These are phyloP conservation scores for Malassezia brasiliensis DNA, from an alignment of 1,284 basidiomycete species.

Conservation along the genomic window DNA sequence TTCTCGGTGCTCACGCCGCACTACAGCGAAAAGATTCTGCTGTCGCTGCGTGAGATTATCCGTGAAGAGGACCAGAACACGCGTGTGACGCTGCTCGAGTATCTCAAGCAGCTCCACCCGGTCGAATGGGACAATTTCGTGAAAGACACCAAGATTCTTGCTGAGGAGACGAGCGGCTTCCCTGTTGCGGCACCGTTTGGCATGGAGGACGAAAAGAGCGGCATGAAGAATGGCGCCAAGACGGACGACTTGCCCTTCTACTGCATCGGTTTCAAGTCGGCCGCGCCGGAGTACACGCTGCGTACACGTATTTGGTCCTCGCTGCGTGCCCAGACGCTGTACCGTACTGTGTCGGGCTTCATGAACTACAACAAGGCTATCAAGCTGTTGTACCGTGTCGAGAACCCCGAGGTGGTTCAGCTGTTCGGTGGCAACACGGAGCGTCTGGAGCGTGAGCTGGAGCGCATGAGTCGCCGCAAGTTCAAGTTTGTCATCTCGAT, in stretches of 20 bases:
- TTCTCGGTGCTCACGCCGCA: conserved; percentile 48
- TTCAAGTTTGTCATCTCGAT: conserved; percentile 99
- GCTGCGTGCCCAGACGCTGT: conserved; percentile 91
- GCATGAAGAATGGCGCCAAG: conserved; percentile 36
- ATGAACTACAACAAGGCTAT: conserved; percentile 99
- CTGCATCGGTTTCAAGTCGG: conserved; percentile 98
- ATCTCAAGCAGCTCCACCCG: conserved; percentile 94
- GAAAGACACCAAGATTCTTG: conserved; percentile 97
- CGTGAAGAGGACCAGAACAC: conserved; percentile 49
- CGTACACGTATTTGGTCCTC: conserved; percentile 99
- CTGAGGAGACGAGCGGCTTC: conserved; percentile 83
- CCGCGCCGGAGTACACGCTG: conserved; percentile 93
- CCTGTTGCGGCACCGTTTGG: conserved; percentile 66
- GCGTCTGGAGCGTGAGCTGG: conserved; percentile 87
- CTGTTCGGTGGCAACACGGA: conserved; percentile 95
- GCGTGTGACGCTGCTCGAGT: conserved; percentile 47
- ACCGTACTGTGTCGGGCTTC: conserved; percentile 97
- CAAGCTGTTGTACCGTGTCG: conserved; percentile 97
- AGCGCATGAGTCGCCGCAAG: conserved; percentile 93
- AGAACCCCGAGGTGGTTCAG: conserved; percentile 97
- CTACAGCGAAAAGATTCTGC: conserved; percentile 48
- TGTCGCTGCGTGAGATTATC: conserved; percentile 48
- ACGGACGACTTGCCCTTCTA: conserved; percentile 94
- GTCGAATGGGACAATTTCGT: conserved; percentile 99
- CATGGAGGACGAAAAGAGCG: conserved; percentile 52